Evolutionary conservation across 2,329 filamentous ascomycete species (phyloP).

Genomic region (Hypoxylon sp.): DNA sequence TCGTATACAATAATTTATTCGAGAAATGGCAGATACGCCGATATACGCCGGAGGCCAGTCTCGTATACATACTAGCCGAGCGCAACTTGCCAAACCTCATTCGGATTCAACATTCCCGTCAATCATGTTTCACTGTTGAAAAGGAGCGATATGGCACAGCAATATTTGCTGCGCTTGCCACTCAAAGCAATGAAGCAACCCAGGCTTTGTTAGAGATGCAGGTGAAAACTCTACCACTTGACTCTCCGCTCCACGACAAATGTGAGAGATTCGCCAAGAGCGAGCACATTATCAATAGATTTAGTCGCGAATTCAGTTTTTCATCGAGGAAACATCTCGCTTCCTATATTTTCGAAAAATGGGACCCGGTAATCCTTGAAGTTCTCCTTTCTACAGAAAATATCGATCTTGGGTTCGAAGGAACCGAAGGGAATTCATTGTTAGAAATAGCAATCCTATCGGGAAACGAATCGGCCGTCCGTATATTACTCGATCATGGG

Average conservation of each 20-base stretch:
- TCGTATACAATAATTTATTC: background rate
- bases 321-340: background rate
- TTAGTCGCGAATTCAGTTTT: background rate
- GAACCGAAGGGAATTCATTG: too few relatives aligned
- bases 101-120: background rate
- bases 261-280: background rate
- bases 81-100: constrained; percentile 5
- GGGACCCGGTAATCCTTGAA: background rate
- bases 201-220: constrained; percentile 1
- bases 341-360: background rate
- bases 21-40: background rate
- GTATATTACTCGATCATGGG: background rate
- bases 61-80: constrained; percentile 4
- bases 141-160: background rate
- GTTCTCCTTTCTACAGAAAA: background rate
- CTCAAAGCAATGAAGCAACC: background rate
- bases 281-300: background rate
- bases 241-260: background rate
- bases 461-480: background rate
- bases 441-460: background rate
- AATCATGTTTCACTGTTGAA: constrained; percentile 1
- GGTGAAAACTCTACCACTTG: background rate
- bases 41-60: background rate
- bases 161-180: constrained; percentile 6
- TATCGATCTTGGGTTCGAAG: background rate